These are phyloP conservation scores for Talaromyces sp. DNA, from an alignment of 2,329 filamentous ascomycete genomes.

Conservation along the genomic window DNA sequence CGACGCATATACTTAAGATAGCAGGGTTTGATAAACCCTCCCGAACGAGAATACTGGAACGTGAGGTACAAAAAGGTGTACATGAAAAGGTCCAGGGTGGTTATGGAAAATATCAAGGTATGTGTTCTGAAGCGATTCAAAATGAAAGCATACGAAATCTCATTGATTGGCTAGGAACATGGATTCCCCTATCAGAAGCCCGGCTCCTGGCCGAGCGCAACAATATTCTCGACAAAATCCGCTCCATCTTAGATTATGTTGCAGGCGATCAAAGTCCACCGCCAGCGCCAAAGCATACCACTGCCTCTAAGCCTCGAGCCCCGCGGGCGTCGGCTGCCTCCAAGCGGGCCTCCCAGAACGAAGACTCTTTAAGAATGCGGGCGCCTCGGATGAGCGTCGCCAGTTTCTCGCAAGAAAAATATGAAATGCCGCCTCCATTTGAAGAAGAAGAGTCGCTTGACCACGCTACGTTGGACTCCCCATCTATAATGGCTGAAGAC, in stretches of 20 bases:
- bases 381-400: conserved; percentile 30
- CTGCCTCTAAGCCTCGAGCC: conserved; percentile 68
- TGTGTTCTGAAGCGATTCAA: background rate
- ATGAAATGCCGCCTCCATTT: conserved; percentile 59
- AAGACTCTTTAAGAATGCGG: conserved; percentile 26
- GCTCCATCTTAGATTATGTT: conserved; percentile 82
- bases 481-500: conserved; percentile 79
- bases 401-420: conserved; percentile 52
- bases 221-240: conserved; percentile 74
- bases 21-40: conserved; percentile 97
- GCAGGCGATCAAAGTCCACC: conserved; percentile 83
- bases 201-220: conserved; percentile 80
- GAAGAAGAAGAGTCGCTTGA: conserved; percentile 77
- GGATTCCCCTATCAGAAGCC: conserved; percentile 83
- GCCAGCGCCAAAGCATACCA: conserved; percentile 83
- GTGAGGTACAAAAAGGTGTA: conserved; percentile 91
- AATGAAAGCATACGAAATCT: conserved; percentile 1
- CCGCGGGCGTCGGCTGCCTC: conserved; percentile 61
- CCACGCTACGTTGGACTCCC: conserved; percentile 74
- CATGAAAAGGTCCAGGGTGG: conserved; percentile 98
- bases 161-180: conserved; percentile 60
- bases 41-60: conserved; percentile 86
- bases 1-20: conserved; percentile 96
- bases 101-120: conserved; percentile 97
- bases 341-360: conserved; percentile 38